Evolutionary conservation across 306 rosid genomes (phyloP), one percentile per base, ranked within the genome.

Genomic region (Ceratonia siliqua): DNA sequence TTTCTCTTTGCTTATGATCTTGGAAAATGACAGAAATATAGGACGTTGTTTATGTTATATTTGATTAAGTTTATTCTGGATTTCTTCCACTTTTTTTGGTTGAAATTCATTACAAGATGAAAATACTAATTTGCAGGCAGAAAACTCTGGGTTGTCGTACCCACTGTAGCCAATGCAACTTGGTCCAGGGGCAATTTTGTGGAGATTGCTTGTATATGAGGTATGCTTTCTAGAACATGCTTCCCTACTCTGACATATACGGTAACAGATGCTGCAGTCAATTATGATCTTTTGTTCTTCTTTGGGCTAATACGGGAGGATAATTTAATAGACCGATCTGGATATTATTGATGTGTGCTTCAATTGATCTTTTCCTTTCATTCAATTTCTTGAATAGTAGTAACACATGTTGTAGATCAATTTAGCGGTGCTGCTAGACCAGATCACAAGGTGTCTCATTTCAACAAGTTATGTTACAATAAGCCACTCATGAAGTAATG

Each of bases 121-220:
- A 79, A 67, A 30, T 68, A 21, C 32, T 49, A n/a, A 72, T 78
- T 81, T 81, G 56, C 83, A 95, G 97, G 92, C 99, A 95, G 88
- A 95, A 92, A 74, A 92, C 99, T 42, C 86, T 90, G 53, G 97
- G 99, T 61, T 74, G 81, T 82, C 96, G 87, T 33, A 95, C 99
- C 55, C 75, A 72, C 43, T 95, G 99, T 78, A 70, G 83, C 87
- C 53, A 76, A 36, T 95, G 99, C 85, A 80, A 81, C 77, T 53
- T 78, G 89, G 83, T 86, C 49, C 92, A 85, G 79, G 99, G 99
- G 32, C 98, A 95, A 78, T 92, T 95, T 80, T 95, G 98, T 81
- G 99, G 99, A 30, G 99, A 95, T 78, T 95, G 99, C 85, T 79
- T 95, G 82, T 95, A 92, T 83, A 95, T 89, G 92, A 89, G 98